Evolutionary conservation across 176 grass and related monocot genomes (phyloP), one percentile per base, ranked within the genome.

Genomic region (Eremochloa ophiuroides): DNA sequence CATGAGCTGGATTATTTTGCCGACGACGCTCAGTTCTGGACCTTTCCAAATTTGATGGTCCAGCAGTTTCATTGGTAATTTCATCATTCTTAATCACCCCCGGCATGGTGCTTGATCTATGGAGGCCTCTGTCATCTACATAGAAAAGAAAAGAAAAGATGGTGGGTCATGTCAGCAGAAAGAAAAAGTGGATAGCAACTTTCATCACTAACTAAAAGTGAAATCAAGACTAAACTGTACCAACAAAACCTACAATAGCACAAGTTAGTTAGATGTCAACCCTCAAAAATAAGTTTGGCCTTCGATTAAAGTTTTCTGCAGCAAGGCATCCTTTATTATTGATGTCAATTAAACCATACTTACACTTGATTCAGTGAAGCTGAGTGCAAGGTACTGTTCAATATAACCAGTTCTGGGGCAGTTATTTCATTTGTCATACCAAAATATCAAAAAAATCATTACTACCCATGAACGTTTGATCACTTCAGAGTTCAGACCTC

Each of bases 101-200:
- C 50, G 93, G 90, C 92, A 94, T 85, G 25, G 88, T 88, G 38
- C 87, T 92, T 83, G 88, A 70, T 65, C 90, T 95, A 46, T 77
- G 75, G 39, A 94, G 82, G 51, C 69, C 73, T 59, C 41, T 88
- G 20, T 88, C 91, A 16, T 73, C 86, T 73, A 77, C 20, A 25
- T 29, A 71, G 73, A 87, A 83, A 65, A 69, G 73, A 87, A 83
- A 65, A 69, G 40, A 87, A 29, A 13, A 26, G 18, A 80, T 60
- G 26, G 58, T 58, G n/a, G n/a, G 22, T 73, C 5, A 6, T 1
- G 23, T n/a, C 23, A 73, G n/a, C n/a, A n/a, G n/a, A n/a, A n/a
- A n/a, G n/a, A n/a, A 64, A 75, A 33, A 75, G 20, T 13, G 38
- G 1, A 26, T 26, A 42, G 1, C 50, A 43, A 13, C 20, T 47